Base-by-base conservation (phyloP, 129 eudicot species). In the Calendula officinalis region DNA sequence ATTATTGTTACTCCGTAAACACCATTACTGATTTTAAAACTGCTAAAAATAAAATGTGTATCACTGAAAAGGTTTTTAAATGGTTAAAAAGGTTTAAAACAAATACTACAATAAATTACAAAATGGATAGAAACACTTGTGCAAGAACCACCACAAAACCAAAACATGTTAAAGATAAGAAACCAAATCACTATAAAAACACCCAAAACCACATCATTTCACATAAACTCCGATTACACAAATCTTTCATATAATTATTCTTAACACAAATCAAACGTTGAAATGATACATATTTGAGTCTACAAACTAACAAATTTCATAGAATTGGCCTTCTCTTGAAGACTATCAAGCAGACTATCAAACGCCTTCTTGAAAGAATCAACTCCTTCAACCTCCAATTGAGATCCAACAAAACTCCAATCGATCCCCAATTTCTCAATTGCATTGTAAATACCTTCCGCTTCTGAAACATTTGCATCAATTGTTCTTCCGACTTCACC, bases 341-440 rank as follows among this genome's bases (percentile, higher is more conserved):
- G 85, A 41, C 92, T 92, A 67, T 83, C 95, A 3, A 92, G 91
- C 74, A 92, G 80, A 83, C 99, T 88, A 56, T 85, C 95, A 54
- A 92, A 92, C 70, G 95, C 86, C 82, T 92, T 92, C 91, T 92
- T 92, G 84, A 92, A 92, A 0, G 96, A 88, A n/a, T 88, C 99
- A 12, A 92, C 99, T 68, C 99, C 99, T 75, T 92, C 99, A 30
- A 67, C 36, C 64, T 92, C 99, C 47, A 92, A 84, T 77, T 92
- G 99, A 43, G 83, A 27, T 36, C 99, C 99, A 33, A 92, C 95
- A 4, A 57, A 64, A 65, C 75, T 38, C 99, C 99, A 92, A 74
- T 81, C 91, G 36, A 92, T 88, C 11, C 99, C 99, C 82, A 92
- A 60, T 80, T 92, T 92, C 84, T 92, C 99, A 7, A 92, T 79